phyloP scores from a whole-genome alignment of 2,329 filamentous ascomycete genomes.

The Pseudogymnoascus sp. region DNA sequence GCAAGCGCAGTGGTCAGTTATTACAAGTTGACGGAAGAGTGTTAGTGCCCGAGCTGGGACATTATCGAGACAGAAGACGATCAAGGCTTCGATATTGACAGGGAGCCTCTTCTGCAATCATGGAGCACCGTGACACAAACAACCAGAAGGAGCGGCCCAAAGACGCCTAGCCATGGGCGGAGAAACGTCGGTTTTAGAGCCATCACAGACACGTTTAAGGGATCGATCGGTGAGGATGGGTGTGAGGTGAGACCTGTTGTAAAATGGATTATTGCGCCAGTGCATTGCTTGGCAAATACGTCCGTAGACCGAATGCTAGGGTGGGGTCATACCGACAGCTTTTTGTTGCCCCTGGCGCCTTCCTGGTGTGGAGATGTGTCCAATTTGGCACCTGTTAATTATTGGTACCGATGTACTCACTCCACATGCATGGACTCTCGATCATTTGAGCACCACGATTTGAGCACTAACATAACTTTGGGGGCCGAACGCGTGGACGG shows the following conservation, averaged over 20 bases:
- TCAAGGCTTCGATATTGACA: conserved; percentile 7
- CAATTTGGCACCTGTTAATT: conserved; percentile 9
- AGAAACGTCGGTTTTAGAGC: neutral
- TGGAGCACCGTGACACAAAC: neutral
- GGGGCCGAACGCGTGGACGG: neutral
- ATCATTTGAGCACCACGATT: conserved; percentile 3
- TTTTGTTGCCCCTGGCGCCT: neutral
- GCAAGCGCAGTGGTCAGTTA: conserved; percentile 7
- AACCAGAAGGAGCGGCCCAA: neutral
- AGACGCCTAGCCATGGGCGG: neutral
- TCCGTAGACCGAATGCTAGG: neutral
- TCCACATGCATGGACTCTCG: conserved; percentile 8
- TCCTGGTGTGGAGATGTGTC: conserved; percentile 10
- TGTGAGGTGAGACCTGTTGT: neutral
- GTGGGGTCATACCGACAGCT: conserved; percentile 1
- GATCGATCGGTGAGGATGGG: neutral
- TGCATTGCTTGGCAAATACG: conserved; percentile 7
- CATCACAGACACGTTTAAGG: conserved; percentile 3
- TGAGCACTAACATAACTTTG: neutral
- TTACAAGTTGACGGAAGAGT: conserved; percentile 9
- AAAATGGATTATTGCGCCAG: neutral
- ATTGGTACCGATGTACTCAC: conserved; percentile 10
- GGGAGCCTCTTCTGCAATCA: neutral
- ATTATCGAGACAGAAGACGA: conserved; percentile 7
- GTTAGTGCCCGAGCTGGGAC: conserved; percentile 8